These are phyloP conservation scores for Cephalotrichum gorgonifer DNA, from an alignment of 2,329 filamentous ascomycete species.

Conservation along the genomic window DNA sequence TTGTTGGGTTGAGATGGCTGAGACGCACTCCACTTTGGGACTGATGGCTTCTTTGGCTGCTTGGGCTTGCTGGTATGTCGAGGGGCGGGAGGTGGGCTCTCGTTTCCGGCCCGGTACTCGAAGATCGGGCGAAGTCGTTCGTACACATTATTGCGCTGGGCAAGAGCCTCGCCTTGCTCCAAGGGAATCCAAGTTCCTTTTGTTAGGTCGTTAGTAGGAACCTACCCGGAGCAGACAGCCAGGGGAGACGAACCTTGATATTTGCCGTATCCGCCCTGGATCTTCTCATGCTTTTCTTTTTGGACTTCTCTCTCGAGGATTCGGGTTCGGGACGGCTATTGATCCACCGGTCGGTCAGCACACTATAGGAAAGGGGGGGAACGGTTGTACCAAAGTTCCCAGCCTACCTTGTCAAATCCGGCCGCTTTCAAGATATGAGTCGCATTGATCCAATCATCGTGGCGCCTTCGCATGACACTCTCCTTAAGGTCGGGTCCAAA, in stretches of 20 bases:
- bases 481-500: slow-evolving; percentile 66
- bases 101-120: slow-evolving; percentile 73
- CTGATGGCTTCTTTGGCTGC: slow-evolving; percentile 55
- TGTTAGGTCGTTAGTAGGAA: neutral
- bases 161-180: slow-evolving; percentile 67
- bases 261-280: slow-evolving; percentile 96
- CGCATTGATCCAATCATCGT: slow-evolving; percentile 98
- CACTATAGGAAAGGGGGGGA: neutral
- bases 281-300: slow-evolving; percentile 93
- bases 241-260: slow-evolving; percentile 63
- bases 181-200: slow-evolving; percentile 93
- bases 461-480: slow-evolving; percentile 91
- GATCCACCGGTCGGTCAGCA: neutral
- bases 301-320: slow-evolving; percentile 96
- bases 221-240: neutral
- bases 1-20: neutral
- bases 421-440: slow-evolving; percentile 97
- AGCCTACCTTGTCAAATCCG: slow-evolving; percentile 69
- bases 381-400: neutral
- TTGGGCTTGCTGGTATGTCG: slow-evolving; percentile 87
- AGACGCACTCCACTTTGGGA: slow-evolving; percentile 42
- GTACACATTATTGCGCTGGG: slow-evolving; percentile 76
- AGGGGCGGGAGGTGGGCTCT: slow-evolving; percentile 85
- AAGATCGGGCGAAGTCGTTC: slow-evolving; percentile 81
- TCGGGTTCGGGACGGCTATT: slow-evolving; percentile 68